phyloP scores from a whole-genome alignment of 1,284 basidiomycete genomes.

The Sanghuangporus baumii region DNA sequence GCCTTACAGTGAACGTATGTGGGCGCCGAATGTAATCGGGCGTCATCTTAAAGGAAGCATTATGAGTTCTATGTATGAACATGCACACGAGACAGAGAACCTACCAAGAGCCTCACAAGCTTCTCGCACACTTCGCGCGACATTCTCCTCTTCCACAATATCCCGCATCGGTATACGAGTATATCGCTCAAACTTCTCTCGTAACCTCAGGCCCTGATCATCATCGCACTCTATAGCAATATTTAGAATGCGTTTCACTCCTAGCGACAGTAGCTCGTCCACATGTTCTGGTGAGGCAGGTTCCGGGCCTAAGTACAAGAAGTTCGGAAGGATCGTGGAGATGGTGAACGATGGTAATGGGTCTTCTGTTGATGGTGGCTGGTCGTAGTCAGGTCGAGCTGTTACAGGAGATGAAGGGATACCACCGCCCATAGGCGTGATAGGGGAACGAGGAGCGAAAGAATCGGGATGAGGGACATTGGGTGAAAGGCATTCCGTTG shows the following conservation, averaged over 20 bases:
- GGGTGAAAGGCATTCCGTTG: conserved; percentile 22
- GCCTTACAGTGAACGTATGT: conserved; percentile 97
- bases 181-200: conserved; percentile 74
- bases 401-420: conserved; percentile 45
- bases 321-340: conserved; percentile 85
- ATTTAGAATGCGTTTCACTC: conserved; percentile 86
- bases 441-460: conserved; percentile 41
- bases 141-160: conserved; percentile 89
- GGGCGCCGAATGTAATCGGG: conserved; percentile 79
- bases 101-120: conserved; percentile 83
- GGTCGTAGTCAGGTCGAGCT: conserved; percentile 47
- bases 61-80: background rate
- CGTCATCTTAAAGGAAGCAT: conserved; percentile 62
- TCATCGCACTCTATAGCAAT: conserved; percentile 89
- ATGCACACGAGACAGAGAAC: conserved; percentile 24
- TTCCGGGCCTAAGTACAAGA: conserved; percentile 90
- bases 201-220: conserved; percentile 65
- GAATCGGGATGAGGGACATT: conserved; percentile 2
- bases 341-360: conserved; percentile 64
- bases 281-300: conserved; percentile 72
- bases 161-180: conserved; percentile 88
- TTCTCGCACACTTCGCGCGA: conserved; percentile 76
- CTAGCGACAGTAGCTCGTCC: conserved; percentile 63
- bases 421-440: conserved; percentile 43
- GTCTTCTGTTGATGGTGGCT: conserved; percentile 45